Percentiles rank a stretch among this genome's conserved stretches.
These are phyloP conservation scores for Stachybotrys chlorohalonatus DNA, from an alignment of 2,329 filamentous ascomycete genomes.

Conservation along the genomic window DNA sequence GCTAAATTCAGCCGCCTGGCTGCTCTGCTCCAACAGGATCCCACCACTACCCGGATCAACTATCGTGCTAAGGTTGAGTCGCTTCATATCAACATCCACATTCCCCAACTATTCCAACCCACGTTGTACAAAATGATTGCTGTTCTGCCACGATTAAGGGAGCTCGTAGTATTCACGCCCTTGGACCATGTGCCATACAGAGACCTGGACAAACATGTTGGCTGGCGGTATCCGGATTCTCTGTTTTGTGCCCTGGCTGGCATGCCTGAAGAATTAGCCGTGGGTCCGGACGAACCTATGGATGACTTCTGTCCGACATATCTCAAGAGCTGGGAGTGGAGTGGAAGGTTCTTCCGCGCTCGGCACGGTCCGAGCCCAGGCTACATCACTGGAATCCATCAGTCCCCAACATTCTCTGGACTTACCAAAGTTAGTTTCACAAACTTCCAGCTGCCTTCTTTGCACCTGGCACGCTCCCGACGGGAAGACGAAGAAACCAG, in stretches of 20 bases:
- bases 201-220: conserved; percentile 42
- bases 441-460: conserved; percentile 51
- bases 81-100: conserved; percentile 63
- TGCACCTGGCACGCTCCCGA: conserved; percentile 26
- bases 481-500: conserved; percentile 19
- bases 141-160: conserved; percentile 55
- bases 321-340: conserved; percentile 55
- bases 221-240: conserved; percentile 60
- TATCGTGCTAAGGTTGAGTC: conserved; percentile 64
- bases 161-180: conserved; percentile 64
- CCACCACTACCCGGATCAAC: conserved; percentile 41
- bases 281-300: conserved; percentile 13
- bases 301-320: conserved; percentile 11
- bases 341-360: conserved; percentile 39
- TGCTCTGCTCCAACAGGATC: conserved; percentile 45
- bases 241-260: conserved; percentile 57
- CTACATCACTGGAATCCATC: conserved; percentile 44
- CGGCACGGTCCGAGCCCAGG: conserved; percentile 30
- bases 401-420: conserved; percentile 43
- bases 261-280: conserved; percentile 29
- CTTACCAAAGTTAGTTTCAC: conserved; percentile 51
- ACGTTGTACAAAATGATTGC: conserved; percentile 45
- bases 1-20: conserved; percentile 35
- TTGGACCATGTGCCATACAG: conserved; percentile 61
- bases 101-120: conserved; percentile 31